Base-by-base conservation (phyloP, 2,329 filamentous ascomycete species). In the Phaeosphaeriaceae sp. region DNA sequence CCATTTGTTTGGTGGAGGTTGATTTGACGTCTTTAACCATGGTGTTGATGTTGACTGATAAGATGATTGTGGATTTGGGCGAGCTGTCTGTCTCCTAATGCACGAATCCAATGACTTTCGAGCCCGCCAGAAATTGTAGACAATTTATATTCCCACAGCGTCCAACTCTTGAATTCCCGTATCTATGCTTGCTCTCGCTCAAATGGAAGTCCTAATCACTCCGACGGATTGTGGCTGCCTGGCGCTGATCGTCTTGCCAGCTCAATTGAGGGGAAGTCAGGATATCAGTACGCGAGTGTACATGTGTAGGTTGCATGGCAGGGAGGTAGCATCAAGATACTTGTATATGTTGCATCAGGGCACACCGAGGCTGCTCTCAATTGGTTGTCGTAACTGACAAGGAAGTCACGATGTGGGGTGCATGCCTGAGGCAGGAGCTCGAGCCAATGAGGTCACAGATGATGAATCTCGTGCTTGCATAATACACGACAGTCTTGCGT, bases 271-370 rank as follows among this genome's bases (percentile, higher is more conserved):
- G 51, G 63, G 62, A 54, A 44, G 58, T 60, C 50, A 48, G 52
- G 46, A 51, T 36, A 53, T 46, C 48, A n/a, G 31, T 15, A 36
- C 31, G 31, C 31, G 31, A 36, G 31, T 36, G 31, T 36, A 36
- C 31, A 36, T 36, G 31, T 13, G 31, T 36, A 44, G 17, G 41
- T 44, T 44, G 20, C 17, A 44, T 44, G 41, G 48, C 58, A 57
- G 50, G 41, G 60, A 56, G 25, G 57, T 67, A 65, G 63, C 61
- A 67, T 66, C 36, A 48, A 50, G 24, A 41, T 51, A 51, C 22
- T 42, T 20, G n/a, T 46, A 36, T 17, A 61, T 27, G 71, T 72
- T 65, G 61, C 66, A 72, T 68, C 62, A 67, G 62, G 67, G 58
- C 15, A 11, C 20, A 7, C 41, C 45, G 7, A 54, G 33, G 40